A percentile compares a stretch with the other conserved stretches of the same genome.
Evolutionary conservation across 768 basidiomycete species (phyloP).

Genomic region (Mycena galopus): DNA sequence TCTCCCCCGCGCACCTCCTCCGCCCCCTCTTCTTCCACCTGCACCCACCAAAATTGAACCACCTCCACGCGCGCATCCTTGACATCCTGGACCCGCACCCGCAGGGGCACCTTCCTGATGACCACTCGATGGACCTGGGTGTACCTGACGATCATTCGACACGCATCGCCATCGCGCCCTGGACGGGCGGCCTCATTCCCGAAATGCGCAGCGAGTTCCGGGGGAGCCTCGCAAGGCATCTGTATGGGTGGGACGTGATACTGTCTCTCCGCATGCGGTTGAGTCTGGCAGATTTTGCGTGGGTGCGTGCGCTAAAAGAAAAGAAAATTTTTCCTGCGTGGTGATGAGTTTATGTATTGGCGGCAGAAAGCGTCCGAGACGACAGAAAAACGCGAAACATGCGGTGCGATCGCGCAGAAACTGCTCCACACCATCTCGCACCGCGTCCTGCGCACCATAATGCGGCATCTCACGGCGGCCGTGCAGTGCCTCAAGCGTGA

Average conservation of each 20-base stretch:
- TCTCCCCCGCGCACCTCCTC: conserved; percentile 63
- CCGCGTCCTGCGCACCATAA: conserved; percentile 64
- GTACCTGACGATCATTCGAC: conserved; percentile 52
- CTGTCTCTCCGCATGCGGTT: conserved; percentile 69
- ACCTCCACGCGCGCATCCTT: conserved; percentile 59
- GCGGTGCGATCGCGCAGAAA: conserved; percentile 64
- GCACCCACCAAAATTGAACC: conserved; percentile 49
- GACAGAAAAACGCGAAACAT: conserved; percentile 56
- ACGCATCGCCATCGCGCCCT: conserved; percentile 46
- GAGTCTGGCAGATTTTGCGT: conserved; percentile 63
- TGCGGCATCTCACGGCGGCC: conserved; percentile 68
- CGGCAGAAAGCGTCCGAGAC: conserved; percentile 63
- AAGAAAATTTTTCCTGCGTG: not conserved
- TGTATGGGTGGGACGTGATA: conserved; percentile 73
- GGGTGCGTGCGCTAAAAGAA: too few relatives aligned
- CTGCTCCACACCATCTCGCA: conserved; percentile 67
- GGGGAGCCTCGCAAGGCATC: conserved; percentile 63
- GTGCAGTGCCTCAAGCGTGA: conserved; percentile 59
- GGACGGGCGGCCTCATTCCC: conserved; percentile 45
- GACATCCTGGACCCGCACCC: conserved; percentile 51
- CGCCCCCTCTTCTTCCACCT: conserved; percentile 66
- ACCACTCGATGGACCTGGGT: too few relatives aligned
- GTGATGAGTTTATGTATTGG: not conserved
- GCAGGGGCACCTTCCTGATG: too few relatives aligned
- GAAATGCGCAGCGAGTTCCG: conserved; percentile 62